Evolutionary conservation across 176 grass and related monocot species (phyloP).

Genomic region (Eragrostis curvula): DNA sequence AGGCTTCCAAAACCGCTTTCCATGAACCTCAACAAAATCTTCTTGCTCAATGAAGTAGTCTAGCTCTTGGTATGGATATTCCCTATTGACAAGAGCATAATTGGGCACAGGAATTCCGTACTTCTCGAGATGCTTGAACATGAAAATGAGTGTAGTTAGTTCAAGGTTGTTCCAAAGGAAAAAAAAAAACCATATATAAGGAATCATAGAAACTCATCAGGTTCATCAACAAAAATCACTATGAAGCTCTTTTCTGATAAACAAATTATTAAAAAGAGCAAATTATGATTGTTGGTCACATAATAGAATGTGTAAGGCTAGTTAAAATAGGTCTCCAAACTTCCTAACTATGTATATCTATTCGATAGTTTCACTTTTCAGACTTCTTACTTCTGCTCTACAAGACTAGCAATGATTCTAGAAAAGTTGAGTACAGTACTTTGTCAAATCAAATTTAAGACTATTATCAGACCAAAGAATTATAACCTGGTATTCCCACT

Average conservation of each 20-base stretch:
- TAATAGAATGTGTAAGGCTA: not conserved
- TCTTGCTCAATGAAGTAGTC: slow-evolving; percentile 96
- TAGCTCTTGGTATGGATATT: slow-evolving; percentile 94
- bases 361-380: not conserved
- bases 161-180: slow-evolving; percentile 15
- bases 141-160: slow-evolving; percentile 35
- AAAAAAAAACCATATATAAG: not conserved
- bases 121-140: slow-evolving; percentile 78
- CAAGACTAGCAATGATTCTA: not conserved
- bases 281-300: not conserved
- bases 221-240: not conserved
- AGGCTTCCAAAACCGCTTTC: slow-evolving; percentile 88
- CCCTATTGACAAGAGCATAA: slow-evolving; percentile 94
- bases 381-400: not conserved
- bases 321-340: not conserved
- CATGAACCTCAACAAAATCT: slow-evolving; percentile 94
- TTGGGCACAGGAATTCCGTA: slow-evolving; percentile 88
- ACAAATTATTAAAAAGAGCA: not conserved
- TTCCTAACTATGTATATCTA: not conserved
- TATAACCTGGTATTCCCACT: slow-evolving; percentile 23
- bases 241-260: not conserved
- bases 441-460: slow-evolving; percentile 14
- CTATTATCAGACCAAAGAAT: not conserved
- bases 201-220: slow-evolving; percentile 11
- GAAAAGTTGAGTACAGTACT: slow-evolving; percentile 22